Evolutionary conservation across 1,284 basidiomycete species (phyloP).

Genomic region (Tilletia horrida): DNA sequence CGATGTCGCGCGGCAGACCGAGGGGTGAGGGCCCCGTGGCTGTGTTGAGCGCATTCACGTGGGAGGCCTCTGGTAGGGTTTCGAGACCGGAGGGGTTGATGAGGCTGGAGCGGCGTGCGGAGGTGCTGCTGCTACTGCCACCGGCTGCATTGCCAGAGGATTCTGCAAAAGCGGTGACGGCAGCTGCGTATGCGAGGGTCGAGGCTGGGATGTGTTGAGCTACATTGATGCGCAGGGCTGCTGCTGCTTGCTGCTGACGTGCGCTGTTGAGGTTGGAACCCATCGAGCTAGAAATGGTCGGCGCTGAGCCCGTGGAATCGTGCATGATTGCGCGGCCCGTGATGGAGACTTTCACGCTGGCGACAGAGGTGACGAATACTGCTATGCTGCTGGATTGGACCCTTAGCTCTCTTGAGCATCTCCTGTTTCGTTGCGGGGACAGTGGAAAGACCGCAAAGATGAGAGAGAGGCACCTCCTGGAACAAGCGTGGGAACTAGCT

Average conservation of each 20-base stretch:
- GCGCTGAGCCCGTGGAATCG: background rate
- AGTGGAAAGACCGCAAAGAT: no score
- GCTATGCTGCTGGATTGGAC: no score
- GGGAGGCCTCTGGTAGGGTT: conserved; percentile 48
- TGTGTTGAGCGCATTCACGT: conserved; percentile 45
- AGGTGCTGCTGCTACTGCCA: background rate
- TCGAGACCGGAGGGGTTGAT: conserved; percentile 27
- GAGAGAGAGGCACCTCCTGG: no score
- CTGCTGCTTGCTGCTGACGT: background rate
- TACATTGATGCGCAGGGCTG: conserved; percentile 14
- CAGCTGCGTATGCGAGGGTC: conserved; percentile 10
- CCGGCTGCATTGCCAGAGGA: background rate
- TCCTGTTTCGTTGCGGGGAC: background rate
- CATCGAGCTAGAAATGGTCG: background rate
- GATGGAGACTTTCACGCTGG: no score
- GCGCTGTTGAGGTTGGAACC: background rate
- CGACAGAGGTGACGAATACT: no score
- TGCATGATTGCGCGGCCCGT: background rate
- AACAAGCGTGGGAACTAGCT: no score
- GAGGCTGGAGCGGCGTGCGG: background rate
- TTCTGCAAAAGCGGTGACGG: background rate
- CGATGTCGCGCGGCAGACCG: conserved; percentile 35
- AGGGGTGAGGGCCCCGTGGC: conserved; percentile 40
- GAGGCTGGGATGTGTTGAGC: conserved; percentile 11
- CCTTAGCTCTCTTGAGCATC: no score